These are phyloP conservation scores for Penicillium dipodomyicola DNA, from an alignment of 495 filamentous ascomycete species.

Conservation along the genomic window DNA sequence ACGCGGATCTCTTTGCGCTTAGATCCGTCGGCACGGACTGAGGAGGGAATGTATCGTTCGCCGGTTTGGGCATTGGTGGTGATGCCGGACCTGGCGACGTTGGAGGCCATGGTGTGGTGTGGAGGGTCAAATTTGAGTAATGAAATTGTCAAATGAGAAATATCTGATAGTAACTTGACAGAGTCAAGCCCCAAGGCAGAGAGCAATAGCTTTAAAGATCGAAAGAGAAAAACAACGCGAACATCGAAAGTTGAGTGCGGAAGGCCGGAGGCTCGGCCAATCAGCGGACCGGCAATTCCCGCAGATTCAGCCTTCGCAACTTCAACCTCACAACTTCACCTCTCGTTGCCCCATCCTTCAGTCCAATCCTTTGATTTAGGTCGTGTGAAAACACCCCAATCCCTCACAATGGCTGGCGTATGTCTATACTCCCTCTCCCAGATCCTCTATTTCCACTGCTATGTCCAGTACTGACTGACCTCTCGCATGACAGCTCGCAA, in stretches of 20 bases:
- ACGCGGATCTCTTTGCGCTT: constrained; percentile 89
- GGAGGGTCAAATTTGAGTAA: neutral
- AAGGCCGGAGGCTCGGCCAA: constrained; percentile 39
- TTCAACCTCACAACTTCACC: constrained; percentile 30
- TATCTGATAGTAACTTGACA: neutral
- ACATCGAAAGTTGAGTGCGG: constrained; percentile 16
- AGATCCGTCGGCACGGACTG: constrained; percentile 80
- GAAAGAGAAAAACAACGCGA: constrained; percentile 5
- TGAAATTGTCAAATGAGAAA: constrained; percentile 4
- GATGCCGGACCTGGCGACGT: constrained; percentile 63
- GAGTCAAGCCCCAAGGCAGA: constrained; percentile 6
- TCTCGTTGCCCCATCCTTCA: constrained; percentile 19
- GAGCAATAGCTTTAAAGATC: constrained; percentile 8
- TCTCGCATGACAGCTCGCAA: constrained; percentile 47
- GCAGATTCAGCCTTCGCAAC: constrained; percentile 33
- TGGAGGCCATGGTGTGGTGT: constrained; percentile 26
- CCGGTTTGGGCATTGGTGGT: constrained; percentile 67
- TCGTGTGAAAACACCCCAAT: constrained; percentile 24
- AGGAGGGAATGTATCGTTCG: constrained; percentile 84
- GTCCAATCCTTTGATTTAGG: constrained; percentile 13
- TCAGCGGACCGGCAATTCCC: constrained; percentile 48
- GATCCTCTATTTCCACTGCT: neutral
- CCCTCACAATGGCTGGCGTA: constrained; percentile 54
- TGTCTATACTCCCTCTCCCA: constrained; percentile 16
- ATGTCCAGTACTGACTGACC: constrained; percentile 32